phyloP scores from a whole-genome alignment of 2,329 filamentous ascomycete genomes.

The Xylariaceae sp. region DNA sequence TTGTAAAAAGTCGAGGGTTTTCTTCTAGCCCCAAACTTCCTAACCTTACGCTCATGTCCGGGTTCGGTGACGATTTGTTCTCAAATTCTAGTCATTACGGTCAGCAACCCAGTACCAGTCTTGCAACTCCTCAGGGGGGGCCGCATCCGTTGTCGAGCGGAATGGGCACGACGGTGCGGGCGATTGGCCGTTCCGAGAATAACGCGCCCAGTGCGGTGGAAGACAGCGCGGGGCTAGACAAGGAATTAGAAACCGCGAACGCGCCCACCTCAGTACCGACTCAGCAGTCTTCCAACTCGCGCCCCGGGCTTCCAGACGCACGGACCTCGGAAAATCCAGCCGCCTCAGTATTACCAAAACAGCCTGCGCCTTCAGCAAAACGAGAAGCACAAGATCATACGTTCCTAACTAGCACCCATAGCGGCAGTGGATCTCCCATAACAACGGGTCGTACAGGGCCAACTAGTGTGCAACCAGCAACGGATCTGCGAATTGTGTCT shows the following conservation, averaged over 20 bases:
- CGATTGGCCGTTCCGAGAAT: constrained; percentile 4
- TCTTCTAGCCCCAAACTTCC: constrained; percentile 57
- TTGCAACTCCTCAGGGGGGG: not conserved
- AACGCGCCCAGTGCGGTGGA: constrained; percentile 22
- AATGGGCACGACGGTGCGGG: not conserved
- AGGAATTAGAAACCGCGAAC: constrained; percentile 11
- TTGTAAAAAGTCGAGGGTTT: constrained; percentile 29
- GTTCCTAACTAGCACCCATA: constrained; percentile 16
- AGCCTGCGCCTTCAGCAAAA: constrained; percentile 24
- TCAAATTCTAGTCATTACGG: constrained; percentile 32
- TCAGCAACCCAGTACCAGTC: constrained; percentile 1
- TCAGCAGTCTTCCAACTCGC: not conserved
- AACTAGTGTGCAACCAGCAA: constrained; percentile 24
- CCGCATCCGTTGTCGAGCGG: not conserved
- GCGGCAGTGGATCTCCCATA: constrained; percentile 19
- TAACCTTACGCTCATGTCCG: constrained; percentile 54
- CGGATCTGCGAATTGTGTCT: constrained; percentile 21
- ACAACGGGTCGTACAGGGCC: constrained; percentile 19
- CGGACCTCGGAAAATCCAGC: constrained; percentile 32
- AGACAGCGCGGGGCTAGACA: constrained; percentile 18
- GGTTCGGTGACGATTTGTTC: constrained; percentile 58
- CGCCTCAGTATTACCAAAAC: constrained; percentile 11
- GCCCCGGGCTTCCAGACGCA: constrained; percentile 30
- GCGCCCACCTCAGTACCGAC: not conserved
- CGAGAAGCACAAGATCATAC: constrained; percentile 13